These are phyloP conservation scores for Populus hybrid DNA, from an alignment of 441 rosid genomes.

Conservation along the genomic window DNA sequence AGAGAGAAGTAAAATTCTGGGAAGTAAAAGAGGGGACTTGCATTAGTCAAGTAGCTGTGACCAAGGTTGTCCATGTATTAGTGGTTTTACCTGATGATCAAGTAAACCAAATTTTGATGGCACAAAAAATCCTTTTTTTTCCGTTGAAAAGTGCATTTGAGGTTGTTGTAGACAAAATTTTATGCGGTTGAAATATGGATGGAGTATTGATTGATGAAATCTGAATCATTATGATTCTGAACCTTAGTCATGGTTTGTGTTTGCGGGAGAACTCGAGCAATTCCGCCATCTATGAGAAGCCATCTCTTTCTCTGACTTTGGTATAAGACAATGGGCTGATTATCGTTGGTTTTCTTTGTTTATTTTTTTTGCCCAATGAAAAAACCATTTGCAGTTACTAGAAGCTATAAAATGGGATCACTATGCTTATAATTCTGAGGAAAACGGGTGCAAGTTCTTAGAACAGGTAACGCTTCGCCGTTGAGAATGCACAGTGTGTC, in stretches of 20 bases:
- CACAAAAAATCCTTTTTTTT: background rate
- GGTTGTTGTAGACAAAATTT: background rate
- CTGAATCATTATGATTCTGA: background rate
- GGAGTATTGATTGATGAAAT: background rate
- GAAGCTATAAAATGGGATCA: too few species aligned
- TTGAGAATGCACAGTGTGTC: too few species aligned
- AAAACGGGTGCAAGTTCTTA: too few species aligned
- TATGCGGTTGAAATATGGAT: background rate
- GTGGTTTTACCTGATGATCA: background rate
- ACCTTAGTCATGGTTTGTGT: background rate
- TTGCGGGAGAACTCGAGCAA: background rate
- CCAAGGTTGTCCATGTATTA: background rate
- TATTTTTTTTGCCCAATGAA: too few species aligned
- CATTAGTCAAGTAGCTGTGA: background rate
- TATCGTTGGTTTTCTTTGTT: too few species aligned
- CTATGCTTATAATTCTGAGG: too few species aligned
- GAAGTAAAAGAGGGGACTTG: background rate
- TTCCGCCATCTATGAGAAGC: background rate
- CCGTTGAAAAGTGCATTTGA: background rate
- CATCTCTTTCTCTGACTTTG: background rate
- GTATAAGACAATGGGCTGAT: background rate
- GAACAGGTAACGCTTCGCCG: too few species aligned
- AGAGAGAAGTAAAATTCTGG: background rate
- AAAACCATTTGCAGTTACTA: background rate
- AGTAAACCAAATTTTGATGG: slow-evolving; percentile 8